These are phyloP conservation scores for Strigomonas galati DNA, from an alignment of 208 protist genomes.

Conservation along the genomic window DNA sequence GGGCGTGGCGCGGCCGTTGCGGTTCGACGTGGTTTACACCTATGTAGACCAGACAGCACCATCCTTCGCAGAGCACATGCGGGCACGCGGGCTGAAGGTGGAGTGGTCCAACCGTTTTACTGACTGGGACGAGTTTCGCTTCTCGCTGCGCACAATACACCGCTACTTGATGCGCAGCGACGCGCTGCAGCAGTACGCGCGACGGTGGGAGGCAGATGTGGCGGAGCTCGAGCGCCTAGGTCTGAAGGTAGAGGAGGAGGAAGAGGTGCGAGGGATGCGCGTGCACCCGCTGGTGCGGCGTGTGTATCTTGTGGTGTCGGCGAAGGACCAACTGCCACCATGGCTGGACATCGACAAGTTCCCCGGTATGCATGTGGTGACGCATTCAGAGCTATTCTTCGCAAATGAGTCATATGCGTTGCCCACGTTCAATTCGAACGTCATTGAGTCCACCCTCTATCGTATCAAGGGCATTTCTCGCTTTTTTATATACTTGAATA, in stretches of 20 bases:
- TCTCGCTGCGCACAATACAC: constrained; percentile 40
- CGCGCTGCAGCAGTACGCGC: constrained; percentile 24
- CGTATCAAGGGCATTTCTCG: constrained; percentile 40
- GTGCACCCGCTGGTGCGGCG: constrained; percentile 14
- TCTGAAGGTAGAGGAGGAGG: constrained; percentile 21
- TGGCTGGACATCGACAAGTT: constrained; percentile 7
- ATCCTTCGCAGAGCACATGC: constrained; percentile 26
- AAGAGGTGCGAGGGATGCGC: constrained; percentile 4
- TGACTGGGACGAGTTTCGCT: constrained; percentile 60
- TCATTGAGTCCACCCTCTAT: constrained; percentile 38
- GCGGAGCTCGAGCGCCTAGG: constrained; percentile 20
- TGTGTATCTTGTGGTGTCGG: constrained; percentile 15
- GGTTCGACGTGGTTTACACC: constrained; percentile 53
- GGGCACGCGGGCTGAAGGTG: constrained; percentile 20
- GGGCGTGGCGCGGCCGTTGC: constrained; percentile 28
- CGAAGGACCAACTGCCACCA: constrained; percentile 12
- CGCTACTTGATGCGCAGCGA: constrained; percentile 22
- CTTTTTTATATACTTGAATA: constrained; percentile 47
- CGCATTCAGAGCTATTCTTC: constrained; percentile 7
- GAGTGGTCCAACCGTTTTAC: constrained; percentile 22
- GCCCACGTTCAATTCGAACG: constrained; percentile 41
- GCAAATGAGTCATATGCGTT: constrained; percentile 11
- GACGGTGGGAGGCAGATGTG: constrained; percentile 20
- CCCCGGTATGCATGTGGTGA: neutral
- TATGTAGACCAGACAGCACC: constrained; percentile 44